A percentile compares a stretch with the other conserved stretches of the same genome.
These are phyloP conservation scores for Thelephora ganbajun DNA, from an alignment of 768 basidiomycete species.

Conservation along the genomic window DNA sequence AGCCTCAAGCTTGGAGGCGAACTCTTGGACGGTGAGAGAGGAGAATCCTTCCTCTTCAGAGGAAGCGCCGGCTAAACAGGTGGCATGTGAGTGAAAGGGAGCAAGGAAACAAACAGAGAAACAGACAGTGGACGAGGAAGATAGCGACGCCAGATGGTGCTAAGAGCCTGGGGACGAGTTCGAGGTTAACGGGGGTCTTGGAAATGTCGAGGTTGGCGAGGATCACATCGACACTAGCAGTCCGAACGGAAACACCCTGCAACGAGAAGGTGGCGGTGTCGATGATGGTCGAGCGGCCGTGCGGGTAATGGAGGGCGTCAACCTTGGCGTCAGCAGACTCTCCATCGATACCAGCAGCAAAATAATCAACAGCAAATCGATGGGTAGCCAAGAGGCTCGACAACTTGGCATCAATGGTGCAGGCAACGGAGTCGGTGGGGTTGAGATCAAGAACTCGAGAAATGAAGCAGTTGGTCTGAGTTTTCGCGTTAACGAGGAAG, in stretches of 20 bases:
- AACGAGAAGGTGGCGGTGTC: conserved; percentile 9
- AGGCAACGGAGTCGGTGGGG: conserved; percentile 9
- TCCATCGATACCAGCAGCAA: conserved; percentile 8
- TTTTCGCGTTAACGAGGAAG: conserved; percentile 8
- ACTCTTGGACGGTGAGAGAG: no score
- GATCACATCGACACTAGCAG: conserved; percentile 11
- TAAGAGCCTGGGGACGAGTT: conserved; percentile 10
- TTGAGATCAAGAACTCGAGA: conserved; percentile 15
- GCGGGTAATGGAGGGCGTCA: conserved; percentile 3
- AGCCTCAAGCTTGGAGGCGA: no score
- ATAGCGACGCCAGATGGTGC: no score
- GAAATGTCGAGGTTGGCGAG: conserved; percentile 12
- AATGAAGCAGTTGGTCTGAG: conserved; percentile 9
- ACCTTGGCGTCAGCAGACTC: conserved; percentile 15
- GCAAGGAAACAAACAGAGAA: no score
- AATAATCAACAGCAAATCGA: conserved; percentile 8
- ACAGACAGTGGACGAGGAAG: no score
- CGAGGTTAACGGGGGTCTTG: conserved; percentile 8
- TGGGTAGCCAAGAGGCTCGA: conserved; percentile 8
- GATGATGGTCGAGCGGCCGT: conserved; percentile 9
- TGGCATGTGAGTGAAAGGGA: no score
- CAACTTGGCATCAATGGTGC: conserved; percentile 9
- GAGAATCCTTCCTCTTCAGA: no score
- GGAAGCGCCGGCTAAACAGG: no score
- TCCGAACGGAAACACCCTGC: neutral